phyloP scores from a whole-genome alignment of 139 green algal species.

The Cymbomonas tetramitiformis region DNA sequence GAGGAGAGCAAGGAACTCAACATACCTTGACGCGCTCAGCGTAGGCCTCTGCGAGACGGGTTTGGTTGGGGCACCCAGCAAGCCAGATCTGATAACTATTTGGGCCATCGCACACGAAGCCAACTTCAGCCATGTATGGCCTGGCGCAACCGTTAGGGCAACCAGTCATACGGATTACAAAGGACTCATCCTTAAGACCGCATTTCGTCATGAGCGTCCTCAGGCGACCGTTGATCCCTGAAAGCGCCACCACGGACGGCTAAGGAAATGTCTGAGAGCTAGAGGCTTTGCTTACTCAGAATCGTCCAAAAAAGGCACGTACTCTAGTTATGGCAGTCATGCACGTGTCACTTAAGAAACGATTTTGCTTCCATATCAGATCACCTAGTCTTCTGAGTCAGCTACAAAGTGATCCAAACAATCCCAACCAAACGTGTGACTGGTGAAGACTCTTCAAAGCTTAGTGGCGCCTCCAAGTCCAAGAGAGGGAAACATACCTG shows the following conservation, averaged over 20 bases:
- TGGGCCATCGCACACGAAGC: constrained; percentile 90
- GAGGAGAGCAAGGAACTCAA: no score
- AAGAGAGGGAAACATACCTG: no score
- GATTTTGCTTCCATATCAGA: no score
- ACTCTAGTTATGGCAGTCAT: no score
- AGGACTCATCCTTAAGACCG: constrained; percentile 36
- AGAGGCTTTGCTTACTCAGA: background rate
- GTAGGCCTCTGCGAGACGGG: constrained; percentile 62
- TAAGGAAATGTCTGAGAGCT: no score
- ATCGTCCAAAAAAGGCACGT: no score
- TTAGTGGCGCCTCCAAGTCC: no score
- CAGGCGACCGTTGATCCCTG: constrained; percentile 30
- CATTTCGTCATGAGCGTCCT: constrained; percentile 48
- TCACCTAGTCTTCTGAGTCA: no score
- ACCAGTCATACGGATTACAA: constrained; percentile 91
- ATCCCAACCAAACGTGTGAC: background rate
- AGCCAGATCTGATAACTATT: constrained; percentile 96
- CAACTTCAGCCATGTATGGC: constrained; percentile 97
- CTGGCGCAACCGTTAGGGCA: constrained; percentile 96
- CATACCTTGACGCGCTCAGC: constrained; percentile 67
- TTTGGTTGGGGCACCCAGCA: constrained; percentile 65
- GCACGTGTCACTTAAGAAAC: no score
- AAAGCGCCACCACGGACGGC: no score
- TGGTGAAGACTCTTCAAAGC: constrained; percentile 37
- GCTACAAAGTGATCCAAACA: background rate